Conservation (phyloP, 2,329 filamentous ascomycete genomes). For the Fusarium caatingaense region DNA sequence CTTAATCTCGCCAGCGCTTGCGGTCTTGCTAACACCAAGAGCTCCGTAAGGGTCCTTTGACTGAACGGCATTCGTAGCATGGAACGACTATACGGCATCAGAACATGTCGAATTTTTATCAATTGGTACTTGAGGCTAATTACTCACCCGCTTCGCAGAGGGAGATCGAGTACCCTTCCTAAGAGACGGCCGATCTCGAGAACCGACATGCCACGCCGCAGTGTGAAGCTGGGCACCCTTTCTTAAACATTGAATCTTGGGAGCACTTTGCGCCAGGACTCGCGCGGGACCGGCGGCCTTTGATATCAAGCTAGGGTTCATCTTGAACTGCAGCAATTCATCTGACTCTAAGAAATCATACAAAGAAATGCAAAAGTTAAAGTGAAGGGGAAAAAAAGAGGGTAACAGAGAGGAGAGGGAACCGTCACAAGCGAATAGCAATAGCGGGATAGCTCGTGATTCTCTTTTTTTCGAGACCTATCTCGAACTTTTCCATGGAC, state of each 20-base stretch:
- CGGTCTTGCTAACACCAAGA: constrained; percentile 84
- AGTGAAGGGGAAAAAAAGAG: constrained; percentile 8
- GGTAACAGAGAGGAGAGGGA: constrained; percentile 21
- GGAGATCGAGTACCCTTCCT: constrained; percentile 31
- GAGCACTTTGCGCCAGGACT: constrained; percentile 57
- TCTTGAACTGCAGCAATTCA: constrained; percentile 50
- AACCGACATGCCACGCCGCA: constrained; percentile 38
- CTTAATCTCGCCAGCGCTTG: constrained; percentile 91
- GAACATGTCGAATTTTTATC: constrained; percentile 18
- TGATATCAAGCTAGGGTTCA: constrained; percentile 61
- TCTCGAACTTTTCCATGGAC: constrained; percentile 46
- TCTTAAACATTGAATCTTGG: constrained; percentile 56
- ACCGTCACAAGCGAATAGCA: constrained; percentile 24
- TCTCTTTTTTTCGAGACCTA: constrained; percentile 45
- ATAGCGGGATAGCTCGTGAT: constrained; percentile 28
- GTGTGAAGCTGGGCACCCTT: constrained; percentile 54
- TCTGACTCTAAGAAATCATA: constrained; percentile 39
- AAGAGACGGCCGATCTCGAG: constrained; percentile 35
- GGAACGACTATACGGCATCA: constrained; percentile 62
- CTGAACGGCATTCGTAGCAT: constrained; percentile 66
- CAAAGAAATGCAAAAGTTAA: constrained; percentile 21
- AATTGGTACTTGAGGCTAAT: constrained; percentile 2
- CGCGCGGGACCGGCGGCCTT: constrained; percentile 61
- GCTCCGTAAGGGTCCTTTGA: constrained; percentile 86
- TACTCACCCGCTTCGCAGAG: constrained; percentile 48